Base-by-base conservation (phyloP, 2,329 filamentous ascomycete species). In the Apiospora kogelbergensis region DNA sequence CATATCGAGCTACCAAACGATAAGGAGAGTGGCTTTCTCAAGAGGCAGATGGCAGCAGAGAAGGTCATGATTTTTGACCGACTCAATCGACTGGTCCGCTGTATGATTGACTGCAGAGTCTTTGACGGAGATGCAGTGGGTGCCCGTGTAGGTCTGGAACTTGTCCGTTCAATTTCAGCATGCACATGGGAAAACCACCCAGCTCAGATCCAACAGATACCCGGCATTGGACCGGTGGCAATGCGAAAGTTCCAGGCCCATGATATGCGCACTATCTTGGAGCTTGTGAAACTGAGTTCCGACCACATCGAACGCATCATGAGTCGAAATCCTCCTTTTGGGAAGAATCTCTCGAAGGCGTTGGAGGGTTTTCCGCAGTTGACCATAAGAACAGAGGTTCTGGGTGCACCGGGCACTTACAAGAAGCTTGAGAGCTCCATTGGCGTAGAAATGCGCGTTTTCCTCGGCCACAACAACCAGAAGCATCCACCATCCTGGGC, bases 291-390 rank as follows among this genome's bases (percentile, higher is more conserved):
- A 7, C 85, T 89, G 17, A 91, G 95, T 44, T 84, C 91, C 33
- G 87, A 90, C 67, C 86, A 89, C 33, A 93, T 99, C 66, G 95
- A 98, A 74, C 86, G 89, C 64, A 81, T 94, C 30, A 79, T 97
- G 63, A 91, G 90, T 71, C 91, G 91, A 67, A 94, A 97, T 72
- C 93, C 94, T 0, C 94, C 95, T 0, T 97, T 92, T 76, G 96
- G 95, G 0, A 85, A 88, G 60, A 91, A 90, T 53, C 77, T 97
- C 53, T 81, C 92, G 17, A 87, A 89, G 15, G 83, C 84, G 24
- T 80, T 96, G 11, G 86, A 86, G 1, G 84, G 85, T 0, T 98
- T 98, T 74, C 96, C 96, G 15, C 78, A 79, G 3, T 75, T 90
- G 22, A 81, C 74, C 1, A 70, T 89, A 44, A 74, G 78, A 15